A percentile compares a stretch with the other conserved stretches of the same genome.
These are phyloP conservation scores for Trichoderma virens DNA, from an alignment of 495 filamentous ascomycete genomes.

Conservation along the genomic window DNA sequence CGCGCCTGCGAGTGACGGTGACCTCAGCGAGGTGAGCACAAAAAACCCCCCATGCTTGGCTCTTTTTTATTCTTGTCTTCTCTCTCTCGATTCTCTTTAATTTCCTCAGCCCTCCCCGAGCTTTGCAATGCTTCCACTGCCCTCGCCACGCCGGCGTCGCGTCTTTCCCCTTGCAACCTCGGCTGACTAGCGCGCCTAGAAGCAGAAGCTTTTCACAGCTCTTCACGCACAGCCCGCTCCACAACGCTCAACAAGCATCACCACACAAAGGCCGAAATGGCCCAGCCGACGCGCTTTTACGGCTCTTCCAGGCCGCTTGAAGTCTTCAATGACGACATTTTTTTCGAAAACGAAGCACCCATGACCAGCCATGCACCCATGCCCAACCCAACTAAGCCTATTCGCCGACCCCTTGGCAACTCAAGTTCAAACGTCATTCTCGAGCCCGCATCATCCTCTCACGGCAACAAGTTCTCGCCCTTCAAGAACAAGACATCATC, in stretches of 20 bases:
- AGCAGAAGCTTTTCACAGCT: neutral
- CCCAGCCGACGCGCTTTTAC: conserved; percentile 52
- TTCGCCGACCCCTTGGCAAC: conserved; percentile 42
- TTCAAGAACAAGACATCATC: conserved; percentile 35
- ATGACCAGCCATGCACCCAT: conserved; percentile 46
- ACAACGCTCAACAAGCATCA: neutral
- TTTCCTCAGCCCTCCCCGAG: neutral
- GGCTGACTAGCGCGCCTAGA: conserved; percentile 7
- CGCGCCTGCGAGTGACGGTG: conserved; percentile 8
- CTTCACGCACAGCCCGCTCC: neutral
- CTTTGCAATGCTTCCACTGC: neutral
- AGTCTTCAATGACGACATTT: conserved; percentile 54
- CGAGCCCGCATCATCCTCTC: conserved; percentile 44
- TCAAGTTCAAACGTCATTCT: conserved; percentile 45
- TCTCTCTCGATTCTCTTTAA: neutral
- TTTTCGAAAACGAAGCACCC: conserved; percentile 36
- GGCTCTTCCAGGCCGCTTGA: conserved; percentile 48
- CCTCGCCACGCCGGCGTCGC: neutral
- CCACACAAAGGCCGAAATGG: conserved; percentile 24
- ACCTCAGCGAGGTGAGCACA: conserved; percentile 9
- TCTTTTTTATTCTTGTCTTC: neutral
- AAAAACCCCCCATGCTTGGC: neutral
- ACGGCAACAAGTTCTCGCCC: conserved; percentile 51
- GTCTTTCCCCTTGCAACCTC: neutral
- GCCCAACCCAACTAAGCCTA: conserved; percentile 37